Conservation (phyloP, 148 eudicot species). For the Persicaria maculosa region DNA sequence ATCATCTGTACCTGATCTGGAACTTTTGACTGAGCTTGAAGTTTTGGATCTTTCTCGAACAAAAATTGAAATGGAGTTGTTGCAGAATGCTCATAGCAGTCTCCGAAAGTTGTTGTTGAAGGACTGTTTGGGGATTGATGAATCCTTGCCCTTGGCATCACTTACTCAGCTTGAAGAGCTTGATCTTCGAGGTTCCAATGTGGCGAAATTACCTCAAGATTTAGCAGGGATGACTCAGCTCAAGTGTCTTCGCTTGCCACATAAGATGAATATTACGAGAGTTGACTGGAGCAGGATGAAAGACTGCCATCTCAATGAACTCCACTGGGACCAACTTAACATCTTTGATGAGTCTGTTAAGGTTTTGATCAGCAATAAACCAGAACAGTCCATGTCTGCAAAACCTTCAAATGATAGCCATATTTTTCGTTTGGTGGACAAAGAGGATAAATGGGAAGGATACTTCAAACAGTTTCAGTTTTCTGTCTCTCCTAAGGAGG, state of each 20-base stretch:
- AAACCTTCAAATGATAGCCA: constrained; percentile 1
- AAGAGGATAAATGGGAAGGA: constrained; percentile 4
- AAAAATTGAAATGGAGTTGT: not conserved
- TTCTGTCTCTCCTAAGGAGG: not conserved
- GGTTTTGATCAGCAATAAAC: constrained; percentile 1
- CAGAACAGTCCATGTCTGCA: constrained; percentile 6
- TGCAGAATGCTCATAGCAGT: not conserved
- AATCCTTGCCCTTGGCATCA: not conserved
- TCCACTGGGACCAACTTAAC: constrained; percentile 9
- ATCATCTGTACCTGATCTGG: not conserved
- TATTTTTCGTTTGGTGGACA: constrained; percentile 5
- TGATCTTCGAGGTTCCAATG: constrained; percentile 8
- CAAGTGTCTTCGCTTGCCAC: constrained; percentile 6
- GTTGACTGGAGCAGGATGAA: not conserved
- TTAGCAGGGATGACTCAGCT: not conserved
- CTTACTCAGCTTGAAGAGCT: constrained; percentile 5
- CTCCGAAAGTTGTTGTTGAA: not conserved
- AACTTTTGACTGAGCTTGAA: constrained; percentile 5
- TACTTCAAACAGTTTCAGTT: constrained; percentile 11
- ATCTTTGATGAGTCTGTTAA: not conserved
- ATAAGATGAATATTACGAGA: not conserved
- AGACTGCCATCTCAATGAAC: not conserved
- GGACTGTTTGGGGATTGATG: not conserved
- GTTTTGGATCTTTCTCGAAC: constrained; percentile 10
- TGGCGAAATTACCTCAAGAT: not conserved